Conservation (phyloP, 768 basidiomycete genomes). For the Fomitopsis pulvina region DNA sequence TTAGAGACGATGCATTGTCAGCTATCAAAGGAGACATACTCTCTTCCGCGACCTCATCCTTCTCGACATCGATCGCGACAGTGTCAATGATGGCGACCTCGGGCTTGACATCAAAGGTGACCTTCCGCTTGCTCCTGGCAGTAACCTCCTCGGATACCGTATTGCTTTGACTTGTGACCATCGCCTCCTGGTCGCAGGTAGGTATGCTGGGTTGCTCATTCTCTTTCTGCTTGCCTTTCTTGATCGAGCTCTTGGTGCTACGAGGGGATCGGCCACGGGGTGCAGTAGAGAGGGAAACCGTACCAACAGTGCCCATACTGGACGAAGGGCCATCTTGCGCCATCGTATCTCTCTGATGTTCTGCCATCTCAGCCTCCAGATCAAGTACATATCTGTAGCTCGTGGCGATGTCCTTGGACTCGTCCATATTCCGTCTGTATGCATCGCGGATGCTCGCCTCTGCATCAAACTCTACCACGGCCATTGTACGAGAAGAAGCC, state of each 20-base stretch:
- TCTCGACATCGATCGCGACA: conserved; percentile 28
- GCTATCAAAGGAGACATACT: conserved; percentile 29
- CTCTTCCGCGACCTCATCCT: conserved; percentile 25
- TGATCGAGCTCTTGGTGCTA: conserved; percentile 19
- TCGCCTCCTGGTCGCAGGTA: conserved; percentile 6
- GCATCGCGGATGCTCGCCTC: conserved; percentile 27
- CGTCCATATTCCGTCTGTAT: conserved; percentile 41
- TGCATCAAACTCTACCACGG: conserved; percentile 11
- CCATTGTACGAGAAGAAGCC: conserved; percentile 18
- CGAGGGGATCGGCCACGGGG: conserved; percentile 9
- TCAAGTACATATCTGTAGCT: conserved; percentile 43
- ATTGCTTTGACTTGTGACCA: neutral
- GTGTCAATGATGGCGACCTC: conserved; percentile 42
- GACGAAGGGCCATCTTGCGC: conserved; percentile 1
- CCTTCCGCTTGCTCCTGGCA: conserved; percentile 53
- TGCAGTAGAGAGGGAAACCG: neutral
- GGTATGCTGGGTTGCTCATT: neutral
- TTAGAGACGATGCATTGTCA: neutral
- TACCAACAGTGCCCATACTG: neutral
- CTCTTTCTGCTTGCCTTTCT: conserved; percentile 14
- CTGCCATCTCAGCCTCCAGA: conserved; percentile 33
- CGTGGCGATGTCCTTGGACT: conserved; percentile 36
- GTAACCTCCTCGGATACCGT: conserved; percentile 12
- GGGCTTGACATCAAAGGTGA: conserved; percentile 67
- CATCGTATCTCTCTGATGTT: conserved; percentile 7